Evolutionary conservation across 2,329 filamentous ascomycete genomes (phyloP), one percentile per base, ranked within the genome.

Genomic region (Ophiostoma ips): DNA sequence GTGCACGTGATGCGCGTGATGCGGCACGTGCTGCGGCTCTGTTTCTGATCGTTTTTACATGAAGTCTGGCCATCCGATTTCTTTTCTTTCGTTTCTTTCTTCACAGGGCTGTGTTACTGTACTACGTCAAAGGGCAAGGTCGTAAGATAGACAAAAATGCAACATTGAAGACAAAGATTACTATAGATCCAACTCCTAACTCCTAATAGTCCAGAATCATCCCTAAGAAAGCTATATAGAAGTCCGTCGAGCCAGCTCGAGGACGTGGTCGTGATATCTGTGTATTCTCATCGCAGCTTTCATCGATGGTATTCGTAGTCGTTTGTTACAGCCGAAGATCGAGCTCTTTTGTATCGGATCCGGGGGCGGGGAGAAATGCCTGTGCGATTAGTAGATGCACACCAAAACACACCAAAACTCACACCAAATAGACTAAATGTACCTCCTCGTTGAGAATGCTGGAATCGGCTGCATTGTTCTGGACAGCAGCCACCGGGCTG

Each of bases 361-460:
- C 40, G n/a, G 40, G 40, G 16, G 16, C 8, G 24, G 40, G 40
- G 15, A 43, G 24, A n/a, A 21, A 43, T 1, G 40, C 40, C 40
- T 43, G 40, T 28, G 24, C 3, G 40, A 15, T 43, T 24, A 40
- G 37, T 24, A n/a, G n/a, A n/a, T n/a, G n/a, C n/a, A n/a, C n/a
- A n/a, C n/a, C n/a, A n/a, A n/a, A n/a, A n/a, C n/a, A n/a, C n/a
- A 28, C 21, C 3, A 12, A 15, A 7, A 18, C 16, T 18, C 1
- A 15, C n/a, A 4, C 3, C 11, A 31, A 18, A 5, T 18, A 18
- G 11, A 10, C 41, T 44, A 33, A 36, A 50, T 41, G 21, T 35
- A 50, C 48, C 24, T 40, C 40, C 41, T 45, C 40, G 7, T 40
- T 15, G 15, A 50, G 34, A 24, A 50, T 50, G 41, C 48, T 50